phyloP scores from a whole-genome alignment of 2,329 filamentous ascomycete genomes.

The Aspergillus niger region DNA sequence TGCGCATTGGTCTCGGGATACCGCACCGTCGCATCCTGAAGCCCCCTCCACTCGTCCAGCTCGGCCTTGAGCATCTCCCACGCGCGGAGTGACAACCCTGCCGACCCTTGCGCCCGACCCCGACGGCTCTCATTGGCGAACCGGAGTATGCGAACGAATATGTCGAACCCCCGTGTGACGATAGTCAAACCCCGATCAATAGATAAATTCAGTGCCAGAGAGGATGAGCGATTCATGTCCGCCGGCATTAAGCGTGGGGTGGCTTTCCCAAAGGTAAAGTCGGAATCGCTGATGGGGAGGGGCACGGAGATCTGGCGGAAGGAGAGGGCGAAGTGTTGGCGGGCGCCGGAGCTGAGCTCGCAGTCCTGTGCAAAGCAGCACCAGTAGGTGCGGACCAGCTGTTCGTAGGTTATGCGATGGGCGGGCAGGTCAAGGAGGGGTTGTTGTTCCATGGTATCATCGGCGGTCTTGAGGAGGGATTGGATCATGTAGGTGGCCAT shows the following conservation, averaged over 20 bases:
- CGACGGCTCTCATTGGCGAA: conserved; percentile 42
- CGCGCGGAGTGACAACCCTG: conserved; percentile 22
- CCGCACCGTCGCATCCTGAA: conserved; percentile 37
- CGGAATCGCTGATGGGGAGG: conserved; percentile 38
- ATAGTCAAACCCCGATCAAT: conserved; percentile 39
- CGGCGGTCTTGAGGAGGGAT: conserved; percentile 38
- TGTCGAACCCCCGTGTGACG: conserved; percentile 41
- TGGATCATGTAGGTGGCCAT: conserved; percentile 45
- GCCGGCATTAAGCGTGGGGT: conserved; percentile 32
- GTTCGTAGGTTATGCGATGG: conserved; percentile 30
- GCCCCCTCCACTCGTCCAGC: conserved; percentile 38
- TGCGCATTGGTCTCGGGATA: conserved; percentile 39
- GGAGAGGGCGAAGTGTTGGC: conserved; percentile 40
- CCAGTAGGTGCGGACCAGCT: conserved; percentile 43
- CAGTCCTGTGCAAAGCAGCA: conserved; percentile 42
- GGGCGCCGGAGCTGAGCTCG: conserved; percentile 39
- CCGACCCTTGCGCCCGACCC: conserved; percentile 19
- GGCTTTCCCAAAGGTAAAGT: conserved; percentile 36
- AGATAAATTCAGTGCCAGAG: conserved; percentile 25
- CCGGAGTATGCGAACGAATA: conserved; percentile 39
- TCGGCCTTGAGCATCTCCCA: conserved; percentile 37
- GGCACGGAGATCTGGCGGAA: conserved; percentile 42
- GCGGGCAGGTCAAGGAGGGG: conserved; percentile 30
- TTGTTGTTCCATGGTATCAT: conserved; percentile 41
- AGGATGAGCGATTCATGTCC: conserved; percentile 29